Percentiles rank a stretch among this genome's conserved stretches.
phyloP scores from a whole-genome alignment of 805 yeast species.

The Sugiyamaella americana region DNA sequence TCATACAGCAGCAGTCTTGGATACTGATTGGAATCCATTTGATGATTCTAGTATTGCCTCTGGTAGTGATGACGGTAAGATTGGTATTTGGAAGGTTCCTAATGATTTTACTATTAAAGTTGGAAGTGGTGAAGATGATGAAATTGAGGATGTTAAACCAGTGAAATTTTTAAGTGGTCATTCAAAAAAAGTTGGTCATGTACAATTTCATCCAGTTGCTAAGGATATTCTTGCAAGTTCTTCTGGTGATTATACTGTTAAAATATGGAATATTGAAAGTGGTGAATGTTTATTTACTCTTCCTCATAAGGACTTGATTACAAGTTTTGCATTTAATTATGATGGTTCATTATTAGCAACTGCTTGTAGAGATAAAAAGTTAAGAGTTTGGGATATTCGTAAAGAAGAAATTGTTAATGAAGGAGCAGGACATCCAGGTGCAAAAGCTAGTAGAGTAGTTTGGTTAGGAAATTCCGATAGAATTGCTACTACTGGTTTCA shows the following conservation, averaged over 20 bases:
- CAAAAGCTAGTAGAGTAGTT: slow-evolving; percentile 77
- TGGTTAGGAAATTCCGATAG: slow-evolving; percentile 90
- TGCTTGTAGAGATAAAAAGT: slow-evolving; percentile 80
- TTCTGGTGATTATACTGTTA: slow-evolving; percentile 85
- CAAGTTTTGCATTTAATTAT: slow-evolving; percentile 88
- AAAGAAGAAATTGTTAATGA: slow-evolving; percentile 68
- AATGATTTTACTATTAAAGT: slow-evolving; percentile 54
- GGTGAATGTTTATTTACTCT: slow-evolving; percentile 67
- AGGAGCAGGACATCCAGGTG: slow-evolving; percentile 89
- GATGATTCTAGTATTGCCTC: slow-evolving; percentile 68
- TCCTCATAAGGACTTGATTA: slow-evolving; percentile 82
- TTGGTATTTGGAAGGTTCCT: slow-evolving; percentile 86
- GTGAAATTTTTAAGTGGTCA: slow-evolving; percentile 73
- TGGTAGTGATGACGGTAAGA: slow-evolving; percentile 75
- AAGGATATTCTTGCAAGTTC: slow-evolving; percentile 81
- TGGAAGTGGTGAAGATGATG: slow-evolving; percentile 13
- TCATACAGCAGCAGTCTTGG: slow-evolving; percentile 90
- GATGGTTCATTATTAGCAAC: slow-evolving; percentile 85
- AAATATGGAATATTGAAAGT: slow-evolving; percentile 80
- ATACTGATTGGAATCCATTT: slow-evolving; percentile 94
- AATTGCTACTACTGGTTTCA: slow-evolving; percentile 89
- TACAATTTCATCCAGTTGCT: slow-evolving; percentile 84
- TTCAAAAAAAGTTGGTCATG: slow-evolving; percentile 87
- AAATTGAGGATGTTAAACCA: slow-evolving; percentile 61
- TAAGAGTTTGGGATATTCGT: slow-evolving; percentile 89